Conservation (phyloP, 495 filamentous ascomycete genomes). For the Tuber melanosporum region DNA sequence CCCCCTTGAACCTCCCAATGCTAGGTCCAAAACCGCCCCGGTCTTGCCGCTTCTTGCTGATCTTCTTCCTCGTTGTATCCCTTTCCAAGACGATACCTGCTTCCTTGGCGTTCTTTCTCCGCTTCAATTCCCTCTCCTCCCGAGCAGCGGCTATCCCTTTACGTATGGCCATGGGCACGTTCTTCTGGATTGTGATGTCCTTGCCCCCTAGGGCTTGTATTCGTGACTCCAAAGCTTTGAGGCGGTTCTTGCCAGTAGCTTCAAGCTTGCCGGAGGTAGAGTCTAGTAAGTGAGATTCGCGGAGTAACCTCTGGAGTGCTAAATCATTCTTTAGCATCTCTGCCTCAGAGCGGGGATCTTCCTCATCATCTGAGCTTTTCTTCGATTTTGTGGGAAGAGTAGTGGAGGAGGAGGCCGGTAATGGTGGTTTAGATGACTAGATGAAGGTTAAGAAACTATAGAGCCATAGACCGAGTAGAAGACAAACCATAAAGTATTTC, state of each 20-base stretch:
- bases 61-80: constrained; percentile 46
- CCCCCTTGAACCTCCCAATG: constrained; percentile 72
- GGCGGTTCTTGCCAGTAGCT: constrained; percentile 57
- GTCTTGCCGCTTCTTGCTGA: constrained; percentile 42
- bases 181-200: constrained; percentile 62
- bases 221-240: constrained; percentile 75
- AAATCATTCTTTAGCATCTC: constrained; percentile 82
- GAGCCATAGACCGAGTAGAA: background rate
- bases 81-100: constrained; percentile 87
- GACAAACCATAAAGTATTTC: constrained; percentile 33
- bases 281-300: constrained; percentile 88
- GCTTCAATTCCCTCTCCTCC: constrained; percentile 57
- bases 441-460: constrained; percentile 23
- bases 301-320: constrained; percentile 76
- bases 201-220: constrained; percentile 75
- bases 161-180: constrained; percentile 75
- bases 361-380: constrained; percentile 44
- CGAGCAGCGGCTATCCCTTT: constrained; percentile 69
- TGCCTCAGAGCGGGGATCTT: constrained; percentile 51
- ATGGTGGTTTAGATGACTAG: constrained; percentile 49
- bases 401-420: constrained; percentile 44
- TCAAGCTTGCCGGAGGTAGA: constrained; percentile 54
- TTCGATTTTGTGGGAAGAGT: constrained; percentile 42
- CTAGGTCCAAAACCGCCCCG: constrained; percentile 61
- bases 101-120: constrained; percentile 73